Conservation (phyloP, 108 stramenopile species). For the Fistulifera solaris region DNA sequence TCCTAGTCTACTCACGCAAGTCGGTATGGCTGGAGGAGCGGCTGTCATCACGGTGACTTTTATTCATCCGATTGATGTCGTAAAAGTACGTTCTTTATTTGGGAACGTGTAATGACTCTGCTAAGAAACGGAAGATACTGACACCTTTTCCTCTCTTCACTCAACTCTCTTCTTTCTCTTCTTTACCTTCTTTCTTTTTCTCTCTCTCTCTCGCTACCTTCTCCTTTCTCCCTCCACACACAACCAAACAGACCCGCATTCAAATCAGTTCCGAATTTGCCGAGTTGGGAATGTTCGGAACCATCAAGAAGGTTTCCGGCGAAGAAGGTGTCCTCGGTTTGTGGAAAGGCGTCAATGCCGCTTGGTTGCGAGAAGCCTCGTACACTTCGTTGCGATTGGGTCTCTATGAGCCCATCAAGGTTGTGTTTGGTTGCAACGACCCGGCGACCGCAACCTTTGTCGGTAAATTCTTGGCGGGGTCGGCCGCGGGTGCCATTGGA, state of each 20-base stretch:
- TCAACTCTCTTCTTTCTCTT: not conserved
- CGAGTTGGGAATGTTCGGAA: slow-evolving; percentile 67
- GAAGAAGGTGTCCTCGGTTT: slow-evolving; percentile 74
- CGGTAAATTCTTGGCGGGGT: slow-evolving; percentile 80
- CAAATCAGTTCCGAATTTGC: slow-evolving; percentile 75
- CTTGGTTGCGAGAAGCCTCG: slow-evolving; percentile 83
- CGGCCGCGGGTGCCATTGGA: slow-evolving; percentile 80
- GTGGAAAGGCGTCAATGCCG: slow-evolving; percentile 85
- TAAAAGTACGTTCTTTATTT: slow-evolving; percentile 75
- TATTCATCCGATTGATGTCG: slow-evolving; percentile 90
- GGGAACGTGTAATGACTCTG: too few relatives aligned
- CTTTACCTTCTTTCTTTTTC: slow-evolving; percentile 5
- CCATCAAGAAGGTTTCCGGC: slow-evolving; percentile 49
- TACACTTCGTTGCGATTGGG: slow-evolving; percentile 91
- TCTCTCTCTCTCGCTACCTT: not conserved
- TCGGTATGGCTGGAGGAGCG: slow-evolving; percentile 77
- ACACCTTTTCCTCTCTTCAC: too few relatives aligned
- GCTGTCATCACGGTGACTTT: slow-evolving; percentile 82
- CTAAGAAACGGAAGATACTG: not conserved
- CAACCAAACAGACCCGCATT: slow-evolving; percentile 52
- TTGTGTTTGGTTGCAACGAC: slow-evolving; percentile 62
- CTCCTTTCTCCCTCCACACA: not conserved
- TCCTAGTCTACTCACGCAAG: slow-evolving; percentile 67
- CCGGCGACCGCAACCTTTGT: slow-evolving; percentile 61
- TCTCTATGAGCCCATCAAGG: slow-evolving; percentile 86